Evolutionary conservation across 2,329 filamentous ascomycete species (phyloP).

Genomic region (Lachnellula hyalina): DNA sequence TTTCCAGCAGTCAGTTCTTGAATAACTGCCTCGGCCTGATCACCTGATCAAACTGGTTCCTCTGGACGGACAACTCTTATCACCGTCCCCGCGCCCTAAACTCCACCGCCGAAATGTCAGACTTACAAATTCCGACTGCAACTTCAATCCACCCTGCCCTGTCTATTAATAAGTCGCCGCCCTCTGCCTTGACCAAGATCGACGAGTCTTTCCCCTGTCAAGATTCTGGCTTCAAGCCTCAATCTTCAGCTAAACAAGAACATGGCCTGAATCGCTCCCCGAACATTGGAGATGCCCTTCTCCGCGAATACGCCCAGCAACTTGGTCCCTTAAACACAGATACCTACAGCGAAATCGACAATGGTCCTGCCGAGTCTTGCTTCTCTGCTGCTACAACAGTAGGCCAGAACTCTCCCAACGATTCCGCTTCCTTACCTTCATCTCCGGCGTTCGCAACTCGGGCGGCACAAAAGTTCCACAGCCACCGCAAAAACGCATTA

Average conservation of each 20-base stretch:
- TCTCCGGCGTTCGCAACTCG: slow-evolving; percentile 24
- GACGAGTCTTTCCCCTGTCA: slow-evolving; percentile 21
- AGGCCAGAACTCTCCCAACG: slow-evolving; percentile 23
- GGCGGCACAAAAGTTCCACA: slow-evolving; percentile 15
- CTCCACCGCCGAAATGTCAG: slow-evolving; percentile 33
- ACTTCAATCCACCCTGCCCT: slow-evolving; percentile 45
- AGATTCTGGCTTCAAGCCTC: slow-evolving; percentile 10
- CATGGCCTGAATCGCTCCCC: slow-evolving; percentile 27
- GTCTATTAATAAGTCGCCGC: slow-evolving; percentile 37
- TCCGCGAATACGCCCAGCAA: slow-evolving; percentile 39
- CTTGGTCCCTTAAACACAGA: slow-evolving; percentile 37
- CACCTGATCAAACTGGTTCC: not conserved
- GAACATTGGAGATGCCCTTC: slow-evolving; percentile 34
- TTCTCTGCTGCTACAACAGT: slow-evolving; percentile 27
- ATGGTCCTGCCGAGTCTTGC: slow-evolving; percentile 25
- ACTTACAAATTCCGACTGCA: slow-evolving; percentile 37
- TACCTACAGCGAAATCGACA: slow-evolving; percentile 25
- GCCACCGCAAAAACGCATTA: slow-evolving; percentile 30
- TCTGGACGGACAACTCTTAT: slow-evolving; percentile 2
- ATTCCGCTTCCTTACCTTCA: slow-evolving; percentile 23
- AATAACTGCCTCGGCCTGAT: not conserved
- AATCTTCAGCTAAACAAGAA: slow-evolving; percentile 17
- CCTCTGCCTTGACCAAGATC: slow-evolving; percentile 15
- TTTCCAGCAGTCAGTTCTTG: too few relatives aligned
- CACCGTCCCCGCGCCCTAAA: slow-evolving; percentile 3